Evolutionary conservation across 805 yeast genomes (phyloP).

Genomic region (Candida michaelii): DNA sequence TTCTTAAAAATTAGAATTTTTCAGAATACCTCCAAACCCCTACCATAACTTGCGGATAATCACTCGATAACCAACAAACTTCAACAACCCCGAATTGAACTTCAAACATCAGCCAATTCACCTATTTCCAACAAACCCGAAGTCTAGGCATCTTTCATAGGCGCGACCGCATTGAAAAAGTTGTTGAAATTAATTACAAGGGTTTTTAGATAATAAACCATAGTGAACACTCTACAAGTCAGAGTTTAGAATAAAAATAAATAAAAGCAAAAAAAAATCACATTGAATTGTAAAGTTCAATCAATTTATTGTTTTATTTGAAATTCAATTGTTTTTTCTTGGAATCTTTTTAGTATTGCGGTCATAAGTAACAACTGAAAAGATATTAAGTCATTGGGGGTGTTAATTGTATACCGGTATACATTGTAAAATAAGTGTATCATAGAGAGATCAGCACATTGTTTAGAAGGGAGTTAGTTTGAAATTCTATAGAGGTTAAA

Average conservation of each 20-base stretch:
- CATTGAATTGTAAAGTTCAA: neutral
- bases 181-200: constrained; percentile 3
- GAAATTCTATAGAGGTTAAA: too few species aligned
- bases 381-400: neutral
- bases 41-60: too few species aligned
- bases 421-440: constrained; percentile 4
- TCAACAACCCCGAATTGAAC: too few species aligned
- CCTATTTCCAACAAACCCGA: too few species aligned
- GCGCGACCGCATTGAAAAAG: constrained; percentile 1
- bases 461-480: neutral
- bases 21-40: too few species aligned
- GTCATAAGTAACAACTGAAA: neutral
- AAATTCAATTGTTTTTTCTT: neutral
- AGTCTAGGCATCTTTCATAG: neutral
- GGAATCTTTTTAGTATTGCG: neutral
- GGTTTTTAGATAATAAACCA: neutral
- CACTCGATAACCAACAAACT: too few species aligned
- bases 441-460: neutral
- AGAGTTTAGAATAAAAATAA: too few species aligned
- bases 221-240: too few species aligned
- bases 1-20: too few species aligned
- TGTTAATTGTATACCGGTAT: constrained; percentile 9
- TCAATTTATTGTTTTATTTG: neutral
- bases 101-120: too few species aligned
- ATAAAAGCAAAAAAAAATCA: constrained; percentile 1